Evolutionary conservation across 1,284 basidiomycete genomes (phyloP).

Genomic region (Cryptococcus sp.): DNA sequence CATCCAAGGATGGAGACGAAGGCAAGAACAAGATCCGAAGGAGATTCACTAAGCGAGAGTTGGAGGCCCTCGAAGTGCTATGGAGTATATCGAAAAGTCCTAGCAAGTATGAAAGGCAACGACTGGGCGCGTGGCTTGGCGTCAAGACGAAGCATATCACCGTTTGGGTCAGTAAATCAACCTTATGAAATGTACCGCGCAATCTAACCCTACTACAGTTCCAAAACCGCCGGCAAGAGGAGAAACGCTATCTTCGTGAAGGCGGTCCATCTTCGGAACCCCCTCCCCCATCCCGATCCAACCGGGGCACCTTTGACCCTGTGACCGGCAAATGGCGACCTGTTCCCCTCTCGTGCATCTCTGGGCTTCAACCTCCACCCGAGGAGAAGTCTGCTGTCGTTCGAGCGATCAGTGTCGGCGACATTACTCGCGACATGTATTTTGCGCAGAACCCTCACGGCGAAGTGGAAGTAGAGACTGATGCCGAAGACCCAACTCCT

Average conservation of each 20-base stretch:
- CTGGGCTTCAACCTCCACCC: conserved; percentile 25
- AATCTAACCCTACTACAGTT: conserved; percentile 10
- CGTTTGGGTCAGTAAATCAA: conserved; percentile 21
- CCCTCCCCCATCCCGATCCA: conserved; percentile 20
- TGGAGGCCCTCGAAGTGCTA: conserved; percentile 25
- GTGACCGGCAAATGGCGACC: conserved; percentile 31
- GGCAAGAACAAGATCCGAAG: conserved; percentile 22
- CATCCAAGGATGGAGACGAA: conserved; percentile 14
- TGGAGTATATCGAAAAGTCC: conserved; percentile 28
- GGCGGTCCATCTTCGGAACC: conserved; percentile 10
- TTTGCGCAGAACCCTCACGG: conserved; percentile 19
- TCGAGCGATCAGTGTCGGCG: conserved; percentile 23
- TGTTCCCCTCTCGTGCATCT: conserved; percentile 25
- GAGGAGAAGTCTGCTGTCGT: conserved; percentile 20
- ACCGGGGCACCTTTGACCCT: conserved; percentile 28
- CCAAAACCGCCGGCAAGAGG: conserved; percentile 32
- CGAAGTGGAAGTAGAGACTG: conserved; percentile 2
- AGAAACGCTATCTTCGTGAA: conserved; percentile 22
- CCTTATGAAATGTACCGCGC: no score
- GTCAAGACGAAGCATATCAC: conserved; percentile 29
- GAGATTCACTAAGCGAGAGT: conserved; percentile 22
- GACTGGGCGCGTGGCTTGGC: conserved; percentile 30
- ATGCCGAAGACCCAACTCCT: background rate
- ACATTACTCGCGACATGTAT: conserved; percentile 25
- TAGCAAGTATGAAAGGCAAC: conserved; percentile 27